These are phyloP conservation scores for Cercospora zeae-maydis DNA, from an alignment of 2,329 filamentous ascomycete genomes.

Conservation along the genomic window DNA sequence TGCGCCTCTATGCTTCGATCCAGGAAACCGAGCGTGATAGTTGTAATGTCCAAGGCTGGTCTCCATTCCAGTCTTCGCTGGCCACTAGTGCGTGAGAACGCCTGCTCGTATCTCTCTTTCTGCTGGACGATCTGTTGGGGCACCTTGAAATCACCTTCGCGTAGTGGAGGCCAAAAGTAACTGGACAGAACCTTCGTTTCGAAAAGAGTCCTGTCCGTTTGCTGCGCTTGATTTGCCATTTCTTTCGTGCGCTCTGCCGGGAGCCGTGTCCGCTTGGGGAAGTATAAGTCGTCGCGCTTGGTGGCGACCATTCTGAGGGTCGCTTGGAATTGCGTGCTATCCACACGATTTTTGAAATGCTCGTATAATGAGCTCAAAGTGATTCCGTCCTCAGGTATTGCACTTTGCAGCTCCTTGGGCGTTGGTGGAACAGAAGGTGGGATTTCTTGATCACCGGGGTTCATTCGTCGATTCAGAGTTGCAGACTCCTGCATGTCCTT, in stretches of 20 bases:
- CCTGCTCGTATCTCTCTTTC: conserved; percentile 67
- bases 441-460: conserved; percentile 24
- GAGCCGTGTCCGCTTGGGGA: conserved; percentile 29
- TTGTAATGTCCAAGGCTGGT: conserved; percentile 69
- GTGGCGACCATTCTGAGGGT: conserved; percentile 30
- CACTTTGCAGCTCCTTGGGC: conserved; percentile 34
- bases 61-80: conserved; percentile 87
- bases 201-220: conserved; percentile 12
- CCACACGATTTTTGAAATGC: conserved; percentile 30
- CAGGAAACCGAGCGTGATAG: conserved; percentile 73
- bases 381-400: conserved; percentile 38
- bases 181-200: conserved; percentile 73
- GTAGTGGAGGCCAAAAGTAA: conserved; percentile 86
- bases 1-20: conserved; percentile 70
- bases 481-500: conserved; percentile 82
- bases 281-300: conserved; percentile 31
- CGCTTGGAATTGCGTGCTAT: conserved; percentile 27
- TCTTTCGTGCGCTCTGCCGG: conserved; percentile 20
- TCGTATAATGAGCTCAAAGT: conserved; percentile 33
- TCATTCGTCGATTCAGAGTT: conserved; percentile 52
- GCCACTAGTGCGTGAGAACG: conserved; percentile 76
- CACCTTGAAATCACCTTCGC: conserved; percentile 64
- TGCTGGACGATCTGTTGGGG: conserved; percentile 57
- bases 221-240: background rate
- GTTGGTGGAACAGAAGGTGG: conserved; percentile 24